Percentiles rank a stretch among this genome's conserved stretches.
phyloP scores from a whole-genome alignment of 495 filamentous ascomycete species.

The Tuber indicum region DNA sequence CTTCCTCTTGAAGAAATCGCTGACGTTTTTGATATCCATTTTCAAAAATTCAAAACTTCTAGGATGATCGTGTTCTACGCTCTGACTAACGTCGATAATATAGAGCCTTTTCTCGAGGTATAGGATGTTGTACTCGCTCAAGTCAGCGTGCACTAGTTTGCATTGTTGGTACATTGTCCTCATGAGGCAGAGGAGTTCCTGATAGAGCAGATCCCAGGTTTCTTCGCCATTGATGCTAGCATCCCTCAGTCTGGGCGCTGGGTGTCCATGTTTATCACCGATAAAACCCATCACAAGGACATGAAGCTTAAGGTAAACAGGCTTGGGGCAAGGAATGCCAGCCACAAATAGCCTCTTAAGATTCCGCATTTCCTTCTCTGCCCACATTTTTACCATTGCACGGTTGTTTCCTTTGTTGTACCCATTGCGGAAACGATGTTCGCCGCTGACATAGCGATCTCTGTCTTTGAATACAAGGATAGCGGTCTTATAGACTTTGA shows the following conservation, averaged over 20 bases:
- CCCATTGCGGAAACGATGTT: constrained; percentile 73
- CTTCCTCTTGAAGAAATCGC: constrained; percentile 81
- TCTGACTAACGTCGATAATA: constrained; percentile 96
- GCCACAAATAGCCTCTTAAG: constrained; percentile 71
- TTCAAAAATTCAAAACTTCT: constrained; percentile 82
- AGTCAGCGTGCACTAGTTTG: constrained; percentile 84
- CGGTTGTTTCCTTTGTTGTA: constrained; percentile 88
- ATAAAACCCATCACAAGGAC: constrained; percentile 92
- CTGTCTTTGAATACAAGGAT: constrained; percentile 97
- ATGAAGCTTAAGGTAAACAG: constrained; percentile 75
- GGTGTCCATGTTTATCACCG: constrained; percentile 76
- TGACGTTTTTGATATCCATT: constrained; percentile 96
- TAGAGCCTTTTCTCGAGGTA: constrained; percentile 77
- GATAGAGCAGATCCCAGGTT: constrained; percentile 68
- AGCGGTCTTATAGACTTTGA: constrained; percentile 97
- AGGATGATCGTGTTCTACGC: constrained; percentile 93
- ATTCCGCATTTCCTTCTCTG: constrained; percentile 97
- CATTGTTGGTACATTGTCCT: constrained; percentile 84
- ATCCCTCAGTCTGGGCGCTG: constrained; percentile 68
- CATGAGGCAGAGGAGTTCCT: constrained; percentile 81
- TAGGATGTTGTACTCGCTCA: constrained; percentile 94
- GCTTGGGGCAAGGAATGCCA: constrained; percentile 84
- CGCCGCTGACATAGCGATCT: constrained; percentile 87
- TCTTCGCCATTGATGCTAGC: constrained; percentile 48
- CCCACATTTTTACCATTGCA: constrained; percentile 96